phyloP scores from a whole-genome alignment of 106 monocot species.

The Phalaenopsis aphrodite region DNA sequence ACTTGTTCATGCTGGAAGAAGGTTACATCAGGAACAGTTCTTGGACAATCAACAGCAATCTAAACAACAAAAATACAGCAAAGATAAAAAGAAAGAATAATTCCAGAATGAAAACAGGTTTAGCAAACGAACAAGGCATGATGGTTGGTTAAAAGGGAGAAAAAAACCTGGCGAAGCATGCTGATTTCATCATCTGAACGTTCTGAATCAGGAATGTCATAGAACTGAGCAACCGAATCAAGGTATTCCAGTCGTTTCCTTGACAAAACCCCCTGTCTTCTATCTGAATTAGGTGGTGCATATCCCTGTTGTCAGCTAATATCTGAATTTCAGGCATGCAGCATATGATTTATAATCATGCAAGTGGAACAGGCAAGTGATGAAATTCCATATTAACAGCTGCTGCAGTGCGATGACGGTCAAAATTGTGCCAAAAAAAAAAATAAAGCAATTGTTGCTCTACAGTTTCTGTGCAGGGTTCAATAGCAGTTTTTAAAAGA shows the following conservation, averaged over 20 bases:
- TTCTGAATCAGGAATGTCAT: constrained; percentile 88
- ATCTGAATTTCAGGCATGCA: constrained; percentile 63
- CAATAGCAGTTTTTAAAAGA: neutral
- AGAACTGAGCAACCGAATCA: constrained; percentile 95
- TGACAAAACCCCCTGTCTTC: constrained; percentile 72
- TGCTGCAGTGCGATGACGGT: neutral
- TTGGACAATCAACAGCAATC: constrained; percentile 98
- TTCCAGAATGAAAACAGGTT: neutral
- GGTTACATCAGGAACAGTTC: constrained; percentile 95
- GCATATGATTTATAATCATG: constrained; percentile 16
- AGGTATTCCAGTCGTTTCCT: constrained; percentile 88
- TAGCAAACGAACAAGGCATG: neutral
- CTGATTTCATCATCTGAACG: constrained; percentile 96
- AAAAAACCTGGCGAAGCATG: constrained; percentile 94
- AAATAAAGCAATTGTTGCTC: neutral
- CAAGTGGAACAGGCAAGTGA: neutral
- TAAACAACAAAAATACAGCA: constrained; percentile 15
- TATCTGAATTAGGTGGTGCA: constrained; percentile 99
- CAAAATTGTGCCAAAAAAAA: neutral
- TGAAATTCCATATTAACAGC: neutral
- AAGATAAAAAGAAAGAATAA: neutral
- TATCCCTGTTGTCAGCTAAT: constrained; percentile 99
- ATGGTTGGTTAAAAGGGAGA: neutral
- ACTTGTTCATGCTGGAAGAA: constrained; percentile 89
- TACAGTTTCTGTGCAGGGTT: neutral